A percentile compares a stretch with the other conserved stretches of the same genome.
phyloP scores from a whole-genome alignment of 2,329 filamentous ascomycete genomes.

The Colletotrichum abscissum region DNA sequence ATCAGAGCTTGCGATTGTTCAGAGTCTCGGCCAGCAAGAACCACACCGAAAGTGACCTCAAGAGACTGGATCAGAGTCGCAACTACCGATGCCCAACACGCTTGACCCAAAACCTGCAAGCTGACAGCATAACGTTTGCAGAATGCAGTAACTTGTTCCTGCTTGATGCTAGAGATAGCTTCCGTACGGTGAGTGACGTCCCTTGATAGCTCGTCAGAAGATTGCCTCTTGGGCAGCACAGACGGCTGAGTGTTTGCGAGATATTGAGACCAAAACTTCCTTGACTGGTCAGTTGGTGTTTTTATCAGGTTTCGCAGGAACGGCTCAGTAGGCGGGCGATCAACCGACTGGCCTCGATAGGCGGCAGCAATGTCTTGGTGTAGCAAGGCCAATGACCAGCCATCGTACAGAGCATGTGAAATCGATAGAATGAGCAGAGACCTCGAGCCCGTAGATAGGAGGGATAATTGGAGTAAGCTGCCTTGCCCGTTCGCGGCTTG shows the following conservation, averaged over 20 bases:
- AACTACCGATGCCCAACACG: constrained; percentile 79
- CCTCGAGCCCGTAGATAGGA: constrained; percentile 47
- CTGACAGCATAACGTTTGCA: constrained; percentile 77
- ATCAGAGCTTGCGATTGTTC: constrained; percentile 74
- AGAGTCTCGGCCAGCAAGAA: constrained; percentile 86
- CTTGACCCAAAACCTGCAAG: constrained; percentile 80
- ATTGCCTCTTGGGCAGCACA: constrained; percentile 39
- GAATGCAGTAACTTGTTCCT: constrained; percentile 56
- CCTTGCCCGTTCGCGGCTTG: constrained; percentile 46
- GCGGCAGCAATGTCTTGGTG: constrained; percentile 77
- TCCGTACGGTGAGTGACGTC: constrained; percentile 52
- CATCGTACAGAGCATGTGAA: constrained; percentile 90
- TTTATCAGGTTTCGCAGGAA: constrained; percentile 67
- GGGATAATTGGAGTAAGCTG: constrained; percentile 61
- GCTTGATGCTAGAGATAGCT: constrained; percentile 46
- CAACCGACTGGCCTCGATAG: constrained; percentile 61
- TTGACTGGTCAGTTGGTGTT: constrained; percentile 45
- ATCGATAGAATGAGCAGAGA: constrained; percentile 74
- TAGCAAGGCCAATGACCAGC: constrained; percentile 81
- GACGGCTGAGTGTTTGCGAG: constrained; percentile 63
- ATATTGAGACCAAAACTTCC: constrained; percentile 77
- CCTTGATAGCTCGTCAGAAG: constrained; percentile 41
- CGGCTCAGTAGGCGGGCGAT: constrained; percentile 60
- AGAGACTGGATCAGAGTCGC: constrained; percentile 71
- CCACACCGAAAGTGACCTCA: constrained; percentile 84